Base-by-base conservation (phyloP, 2,329 filamentous ascomycete species). In the Lasiodiplodia sp. region DNA sequence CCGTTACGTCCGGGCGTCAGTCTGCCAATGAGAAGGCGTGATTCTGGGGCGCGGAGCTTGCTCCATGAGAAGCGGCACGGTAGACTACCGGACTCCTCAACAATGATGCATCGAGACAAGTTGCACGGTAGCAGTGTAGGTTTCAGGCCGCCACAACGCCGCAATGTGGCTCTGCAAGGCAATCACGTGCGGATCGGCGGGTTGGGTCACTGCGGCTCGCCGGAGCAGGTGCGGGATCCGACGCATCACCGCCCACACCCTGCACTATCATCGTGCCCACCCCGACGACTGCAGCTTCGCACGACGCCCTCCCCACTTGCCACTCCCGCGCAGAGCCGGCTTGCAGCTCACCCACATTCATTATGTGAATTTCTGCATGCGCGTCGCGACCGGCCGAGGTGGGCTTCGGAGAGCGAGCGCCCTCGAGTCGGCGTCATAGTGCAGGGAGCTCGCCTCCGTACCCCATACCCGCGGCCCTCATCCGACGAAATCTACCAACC, bases 381-480 rank as follows among this genome's bases (percentile, higher is more conserved):
- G 25, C 28, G 5, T 18, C 23, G 40, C 25, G 21, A 12, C 38
- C n/a, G 56, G 58, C 21, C 25, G 58, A 62, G 44, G 7, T n/a
- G 37, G 12, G 23, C 55, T 3, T 28, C n/a, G 44, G 44, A 10
- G 44, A 10, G 10, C 44, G 44, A 47, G 44, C 18, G 31, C 53
- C n/a, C 12, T 21, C 11, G 10, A 16, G 23, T 47, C 57, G 57
- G 38, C 58, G 60, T 51, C 60, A 52, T 64, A 47, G 60, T 23
- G 60, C 60, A 52, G 60, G 60, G 60, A 52, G 44, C 11, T 18
- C 40, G 40, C 18, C 44, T 47, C 57, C 40, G 28, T 64, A 64
- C 34, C 53, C 65, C 40, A 53, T 67, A 57, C 65, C 65, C 53
- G 65, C 65, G 21, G 65, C 65, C 65, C 65, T 60, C 65, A 67